Percentiles rank a stretch among this genome's conserved stretches.
Conservation (phyloP, 371 early-diverging fungal genomes). For the Basidiobolus meristosporus region DNA sequence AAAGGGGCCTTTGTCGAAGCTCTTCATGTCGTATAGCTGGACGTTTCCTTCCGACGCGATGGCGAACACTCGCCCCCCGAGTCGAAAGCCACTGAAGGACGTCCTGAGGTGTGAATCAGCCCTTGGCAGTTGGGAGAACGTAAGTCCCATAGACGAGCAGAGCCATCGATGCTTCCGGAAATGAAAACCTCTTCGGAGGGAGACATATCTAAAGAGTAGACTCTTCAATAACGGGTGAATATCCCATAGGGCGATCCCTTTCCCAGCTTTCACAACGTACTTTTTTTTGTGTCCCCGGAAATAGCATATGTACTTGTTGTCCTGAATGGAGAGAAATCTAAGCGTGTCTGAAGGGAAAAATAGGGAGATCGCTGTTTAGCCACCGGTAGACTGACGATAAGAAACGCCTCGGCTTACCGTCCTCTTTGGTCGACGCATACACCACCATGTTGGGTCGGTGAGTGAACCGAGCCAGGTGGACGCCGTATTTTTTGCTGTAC, state of each 20-base stretch:
- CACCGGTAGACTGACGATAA: too few species aligned
- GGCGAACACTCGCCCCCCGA: too few species aligned
- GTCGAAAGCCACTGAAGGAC: too few species aligned
- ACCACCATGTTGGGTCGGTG: constrained; percentile 52
- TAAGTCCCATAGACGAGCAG: constrained; percentile 66
- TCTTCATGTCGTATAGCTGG: too few species aligned
- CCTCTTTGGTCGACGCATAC: constrained; percentile 83
- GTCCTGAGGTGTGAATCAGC: constrained; percentile 2
- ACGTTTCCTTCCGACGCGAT: too few species aligned
- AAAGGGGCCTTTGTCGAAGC: too few species aligned
- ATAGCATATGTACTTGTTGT: constrained; percentile 82
- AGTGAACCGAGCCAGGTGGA: constrained; percentile 65
- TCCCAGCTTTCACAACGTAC: constrained; percentile 13
- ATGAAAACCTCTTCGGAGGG: constrained; percentile 57
- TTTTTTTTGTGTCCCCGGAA: constrained; percentile 67
- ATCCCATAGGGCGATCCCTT: too few species aligned
- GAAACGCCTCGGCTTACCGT: constrained; percentile 25
- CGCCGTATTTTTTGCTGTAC: constrained; percentile 73
- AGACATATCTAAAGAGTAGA: constrained; percentile 53
- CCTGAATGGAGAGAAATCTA: constrained; percentile 76
- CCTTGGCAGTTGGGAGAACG: constrained; percentile 40
- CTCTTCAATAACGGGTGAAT: too few species aligned
- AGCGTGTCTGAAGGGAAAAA: constrained; percentile 75
- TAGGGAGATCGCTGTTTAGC: too few species aligned
- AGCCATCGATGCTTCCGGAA: constrained; percentile 47